phyloP scores from a whole-genome alignment of 108 stramenopile genomes.

The Conticribra weissflogii region DNA sequence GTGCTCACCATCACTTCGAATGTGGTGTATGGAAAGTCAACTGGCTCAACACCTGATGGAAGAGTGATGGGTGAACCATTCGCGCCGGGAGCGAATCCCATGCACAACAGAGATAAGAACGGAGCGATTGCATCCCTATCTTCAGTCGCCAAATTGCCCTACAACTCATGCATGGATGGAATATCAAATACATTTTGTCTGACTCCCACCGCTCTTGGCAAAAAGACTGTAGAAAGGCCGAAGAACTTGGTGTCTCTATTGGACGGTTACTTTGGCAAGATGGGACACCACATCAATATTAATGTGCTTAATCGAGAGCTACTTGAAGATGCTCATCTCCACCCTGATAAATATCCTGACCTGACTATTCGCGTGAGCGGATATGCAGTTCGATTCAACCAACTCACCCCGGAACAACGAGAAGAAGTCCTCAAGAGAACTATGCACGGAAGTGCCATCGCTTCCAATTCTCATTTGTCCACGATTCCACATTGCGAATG shows the following conservation, averaged over 20 bases:
- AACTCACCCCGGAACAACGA: slow-evolving; percentile 69
- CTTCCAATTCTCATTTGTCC: slow-evolving; percentile 9
- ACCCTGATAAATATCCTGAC: slow-evolving; percentile 74
- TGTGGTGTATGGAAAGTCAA: slow-evolving; percentile 67
- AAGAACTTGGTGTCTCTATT: slow-evolving; percentile 60
- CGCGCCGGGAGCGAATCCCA: slow-evolving; percentile 55
- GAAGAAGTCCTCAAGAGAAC: slow-evolving; percentile 68
- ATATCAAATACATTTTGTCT: slow-evolving; percentile 76
- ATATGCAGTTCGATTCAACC: slow-evolving; percentile 72
- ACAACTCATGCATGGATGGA: slow-evolving; percentile 68
- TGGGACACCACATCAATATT: slow-evolving; percentile 70
- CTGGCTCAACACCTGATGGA: slow-evolving; percentile 69
- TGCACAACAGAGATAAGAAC: slow-evolving; percentile 59
- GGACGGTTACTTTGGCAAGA: slow-evolving; percentile 62
- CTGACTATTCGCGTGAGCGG: slow-evolving; percentile 67
- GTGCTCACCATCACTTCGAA: slow-evolving; percentile 74
- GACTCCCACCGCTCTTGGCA: slow-evolving; percentile 63
- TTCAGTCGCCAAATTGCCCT: slow-evolving; percentile 73
- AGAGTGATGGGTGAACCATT: slow-evolving; percentile 58
- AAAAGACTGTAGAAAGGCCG: slow-evolving; percentile 18
- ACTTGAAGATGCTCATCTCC: slow-evolving; percentile 62
- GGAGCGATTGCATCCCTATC: slow-evolving; percentile 67
- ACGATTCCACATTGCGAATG: slow-evolving; percentile 8
- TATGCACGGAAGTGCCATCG: slow-evolving; percentile 20
- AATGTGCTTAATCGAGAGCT: slow-evolving; percentile 58